phyloP scores from a whole-genome alignment of 2,329 filamentous ascomycete species.

The Cladosporium sp. region DNA sequence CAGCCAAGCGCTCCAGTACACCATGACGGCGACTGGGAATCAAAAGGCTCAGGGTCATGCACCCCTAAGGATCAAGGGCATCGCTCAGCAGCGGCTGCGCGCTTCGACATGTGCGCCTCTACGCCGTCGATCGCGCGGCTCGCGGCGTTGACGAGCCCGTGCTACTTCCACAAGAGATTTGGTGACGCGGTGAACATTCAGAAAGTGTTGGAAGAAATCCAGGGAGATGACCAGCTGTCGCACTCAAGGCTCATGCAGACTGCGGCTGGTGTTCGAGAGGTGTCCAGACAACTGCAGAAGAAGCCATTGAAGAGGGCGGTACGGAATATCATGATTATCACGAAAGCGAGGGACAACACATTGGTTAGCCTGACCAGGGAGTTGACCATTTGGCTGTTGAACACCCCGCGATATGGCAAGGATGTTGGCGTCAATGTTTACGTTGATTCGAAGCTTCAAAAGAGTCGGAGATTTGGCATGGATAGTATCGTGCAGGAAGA shows the following conservation, averaged over 20 bases:
- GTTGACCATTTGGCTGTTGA: slow-evolving; percentile 81
- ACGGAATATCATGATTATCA: slow-evolving; percentile 95
- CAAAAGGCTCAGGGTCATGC: slow-evolving; percentile 17
- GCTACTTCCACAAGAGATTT: slow-evolving; percentile 97
- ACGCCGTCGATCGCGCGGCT: slow-evolving; percentile 46
- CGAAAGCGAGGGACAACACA: slow-evolving; percentile 93
- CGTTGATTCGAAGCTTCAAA: slow-evolving; percentile 91
- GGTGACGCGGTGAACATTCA: slow-evolving; percentile 95
- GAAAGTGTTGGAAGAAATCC: slow-evolving; percentile 92
- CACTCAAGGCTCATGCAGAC: slow-evolving; percentile 94
- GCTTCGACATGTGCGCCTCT: slow-evolving; percentile 31
- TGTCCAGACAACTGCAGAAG: slow-evolving; percentile 91
- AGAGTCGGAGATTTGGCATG: slow-evolving; percentile 84
- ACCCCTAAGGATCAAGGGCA: slow-evolving; percentile 31
- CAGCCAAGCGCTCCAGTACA: slow-evolving; percentile 28
- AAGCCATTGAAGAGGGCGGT: slow-evolving; percentile 90
- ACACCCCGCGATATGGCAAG: slow-evolving; percentile 84
- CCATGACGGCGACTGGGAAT: slow-evolving; percentile 24
- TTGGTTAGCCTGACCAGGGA: slow-evolving; percentile 87
- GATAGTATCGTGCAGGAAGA: slow-evolving; percentile 71
- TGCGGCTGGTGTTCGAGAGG: slow-evolving; percentile 89
- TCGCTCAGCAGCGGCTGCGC: slow-evolving; percentile 27
- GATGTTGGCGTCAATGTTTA: slow-evolving; percentile 94
- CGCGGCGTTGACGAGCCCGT: slow-evolving; percentile 80
- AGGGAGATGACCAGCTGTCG: slow-evolving; percentile 82